Base-by-base conservation (phyloP, 2,329 filamentous ascomycete genomes). In the Curvularia lunata region DNA sequence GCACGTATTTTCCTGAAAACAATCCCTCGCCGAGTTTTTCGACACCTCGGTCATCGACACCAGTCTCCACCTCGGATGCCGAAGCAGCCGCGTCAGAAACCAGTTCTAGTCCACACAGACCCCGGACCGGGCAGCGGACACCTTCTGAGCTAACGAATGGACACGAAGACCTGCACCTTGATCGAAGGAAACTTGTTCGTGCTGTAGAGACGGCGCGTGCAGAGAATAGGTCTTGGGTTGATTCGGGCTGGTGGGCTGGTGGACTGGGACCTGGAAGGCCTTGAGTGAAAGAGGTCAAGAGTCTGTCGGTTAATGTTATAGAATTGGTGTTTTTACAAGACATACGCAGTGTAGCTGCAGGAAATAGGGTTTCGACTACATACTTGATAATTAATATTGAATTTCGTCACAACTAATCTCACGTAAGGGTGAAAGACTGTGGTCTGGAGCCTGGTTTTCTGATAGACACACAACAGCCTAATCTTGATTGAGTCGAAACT, bases 81-180 rank as follows among this genome's bases (percentile, higher is more conserved):
- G 62, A 65, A 23, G 53, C 62, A 23, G 45, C 30, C 34, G 27
- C 38, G 6, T 52, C 58, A 7, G 50, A 51, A 48, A 30, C 48
- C 46, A 32, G 48, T 48, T 47, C 27, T n/a, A 61, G 56, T 45
- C 52, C 57, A 27, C 49, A 42, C n/a, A 55, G 48, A 12, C 40
- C 61, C 23, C 49, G 37, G 3, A 62, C 54, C 37, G 46, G 58
- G 48, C 43, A 55, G 56, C 47, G 56, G 49, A 72, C 63, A 9
- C 65, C 68, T 4, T 57, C 57, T 9, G 65, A 71, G 27, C 41
- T 69, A 7, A 69, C 74, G 7, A 76, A 77, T 51, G 74, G 75
- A 4, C 76, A 78, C 54, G 65, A 68, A n/a, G 75, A 78, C 61
- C 43, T 78, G 45, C 75, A 78, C 61, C 52, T 78, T 8, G 76